Conservation (phyloP, 192 early-diverging fungal genomes). For the Pilaira anomala region DNA sequence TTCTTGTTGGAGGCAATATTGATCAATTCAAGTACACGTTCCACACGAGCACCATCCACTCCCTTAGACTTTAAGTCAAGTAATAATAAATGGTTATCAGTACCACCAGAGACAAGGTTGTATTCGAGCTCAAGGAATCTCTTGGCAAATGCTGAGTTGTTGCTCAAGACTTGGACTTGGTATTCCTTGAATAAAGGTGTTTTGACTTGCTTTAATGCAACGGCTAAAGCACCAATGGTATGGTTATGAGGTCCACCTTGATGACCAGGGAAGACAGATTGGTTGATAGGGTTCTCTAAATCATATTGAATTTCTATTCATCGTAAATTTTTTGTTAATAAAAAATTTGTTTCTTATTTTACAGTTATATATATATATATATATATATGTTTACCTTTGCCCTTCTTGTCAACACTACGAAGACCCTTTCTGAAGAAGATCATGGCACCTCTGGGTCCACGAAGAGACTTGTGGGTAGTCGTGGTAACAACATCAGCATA, state of each 20-base stretch:
- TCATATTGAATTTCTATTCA: slow-evolving; percentile 83
- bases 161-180: slow-evolving; percentile 86
- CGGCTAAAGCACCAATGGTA: slow-evolving; percentile 93
- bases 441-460: slow-evolving; percentile 97
- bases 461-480: slow-evolving; percentile 97
- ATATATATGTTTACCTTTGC: slow-evolving; percentile 49
- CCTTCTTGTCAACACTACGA: slow-evolving; percentile 86
- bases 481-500: slow-evolving; percentile 97
- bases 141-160: slow-evolving; percentile 85
- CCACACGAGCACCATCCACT: slow-evolving; percentile 94
- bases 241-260: slow-evolving; percentile 99
- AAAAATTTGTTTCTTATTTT: not conserved
- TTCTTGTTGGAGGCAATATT: slow-evolving; percentile 99
- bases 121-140: slow-evolving; percentile 71
- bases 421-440: slow-evolving; percentile 98
- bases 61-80: slow-evolving; percentile 81
- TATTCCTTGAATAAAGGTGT: slow-evolving; percentile 83
- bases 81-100: slow-evolving; percentile 93
- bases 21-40: slow-evolving; percentile 90
- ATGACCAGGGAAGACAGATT: slow-evolving; percentile 96
- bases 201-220: slow-evolving; percentile 87
- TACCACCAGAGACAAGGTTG: slow-evolving; percentile 86
- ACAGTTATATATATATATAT: not conserved
- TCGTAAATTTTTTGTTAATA: too few species aligned
- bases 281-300: slow-evolving; percentile 93